phyloP scores from a whole-genome alignment of 805 yeast species.

The Saturnispora zaruensis region DNA sequence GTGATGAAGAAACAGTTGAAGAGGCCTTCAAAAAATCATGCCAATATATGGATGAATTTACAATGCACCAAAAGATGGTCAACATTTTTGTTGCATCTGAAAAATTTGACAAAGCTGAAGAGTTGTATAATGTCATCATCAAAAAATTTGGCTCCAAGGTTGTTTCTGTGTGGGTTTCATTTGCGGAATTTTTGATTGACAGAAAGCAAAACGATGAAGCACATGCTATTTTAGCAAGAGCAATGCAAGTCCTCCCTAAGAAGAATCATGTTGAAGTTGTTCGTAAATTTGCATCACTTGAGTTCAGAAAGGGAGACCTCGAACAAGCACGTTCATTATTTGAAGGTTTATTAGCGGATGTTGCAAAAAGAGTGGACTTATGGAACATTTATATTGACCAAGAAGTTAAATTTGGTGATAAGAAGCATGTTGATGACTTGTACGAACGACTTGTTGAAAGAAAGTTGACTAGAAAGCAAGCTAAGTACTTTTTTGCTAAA shows the following conservation, averaged over 20 bases:
- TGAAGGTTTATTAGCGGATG: conserved; percentile 85
- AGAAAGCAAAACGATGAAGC: conserved; percentile 50
- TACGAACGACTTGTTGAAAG: conserved; percentile 69
- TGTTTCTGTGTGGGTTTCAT: conserved; percentile 70
- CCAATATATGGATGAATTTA: conserved; percentile 83
- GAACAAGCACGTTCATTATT: conserved; percentile 93
- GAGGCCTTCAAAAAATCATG: conserved; percentile 75
- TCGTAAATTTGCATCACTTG: conserved; percentile 81
- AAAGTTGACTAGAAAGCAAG: conserved; percentile 78
- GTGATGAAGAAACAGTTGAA: conserved; percentile 73
- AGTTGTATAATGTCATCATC: conserved; percentile 53
- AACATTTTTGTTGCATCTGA: conserved; percentile 69
- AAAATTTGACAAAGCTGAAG: conserved; percentile 61
- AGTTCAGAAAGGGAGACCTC: conserved; percentile 77
- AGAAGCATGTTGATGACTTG: conserved; percentile 61
- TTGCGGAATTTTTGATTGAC: conserved; percentile 66
- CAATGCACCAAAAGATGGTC: conserved; percentile 72
- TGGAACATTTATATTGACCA: conserved; percentile 96
- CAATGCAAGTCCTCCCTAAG: conserved; percentile 64
- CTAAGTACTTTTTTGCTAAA: conserved; percentile 87
- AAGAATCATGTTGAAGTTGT: conserved; percentile 72
- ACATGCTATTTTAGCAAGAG: conserved; percentile 63
- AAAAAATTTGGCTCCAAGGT: conserved; percentile 72
- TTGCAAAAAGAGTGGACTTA: conserved; percentile 83
- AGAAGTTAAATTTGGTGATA: conserved; percentile 67